Base-by-base conservation (phyloP, 257 asterid species). In the Solanum peruvianum region DNA sequence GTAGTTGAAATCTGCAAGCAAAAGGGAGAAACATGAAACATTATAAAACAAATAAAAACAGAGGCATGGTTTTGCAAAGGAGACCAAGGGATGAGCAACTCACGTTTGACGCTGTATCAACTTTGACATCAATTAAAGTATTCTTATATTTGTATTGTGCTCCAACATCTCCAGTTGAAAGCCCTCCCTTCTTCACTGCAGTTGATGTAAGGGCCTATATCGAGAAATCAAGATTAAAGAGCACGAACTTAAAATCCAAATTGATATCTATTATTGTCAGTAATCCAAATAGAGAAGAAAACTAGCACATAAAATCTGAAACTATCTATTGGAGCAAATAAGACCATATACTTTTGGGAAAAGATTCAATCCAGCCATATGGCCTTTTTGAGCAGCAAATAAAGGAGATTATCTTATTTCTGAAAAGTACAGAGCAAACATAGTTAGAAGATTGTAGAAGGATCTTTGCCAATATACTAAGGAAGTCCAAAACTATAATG, bases 51-150 rank as follows among this genome's bases (percentile, higher is more conserved):
- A 87, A 52, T 35, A 60, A 78, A 83, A 13, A 56, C 49, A 21
- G 11, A 86, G 70, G 78, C 62, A 82, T 67, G 84, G 10, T 39
- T 23, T 62, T 35, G 62, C 52, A 25, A 72, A 62, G 84, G 33
- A 27, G 83, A 84, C 39, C 44, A 88, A 76, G 86, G 88, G 47
- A 45, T 45, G 87, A 76, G 72, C 41, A 77, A 82, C 94, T 85
- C 88, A 97, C 98, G 81, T 94, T 95, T 83, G 98, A 94, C 83
- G 92, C 98, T 8, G 99, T 97, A 87, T 97, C 99, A 86, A 97
- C 95, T 95, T 94, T 95, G 87, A 94, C 86, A 91, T 95, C 96
- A 67, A 92, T 83, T 66, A 91, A 86, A 72, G 92, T 86, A 81
- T 95, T 93, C 89, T 90, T 97, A 87, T 94, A 94, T 64, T 87